Evolutionary conservation across 768 basidiomycete species (phyloP).

Genomic region (Mycena haematopus): DNA sequence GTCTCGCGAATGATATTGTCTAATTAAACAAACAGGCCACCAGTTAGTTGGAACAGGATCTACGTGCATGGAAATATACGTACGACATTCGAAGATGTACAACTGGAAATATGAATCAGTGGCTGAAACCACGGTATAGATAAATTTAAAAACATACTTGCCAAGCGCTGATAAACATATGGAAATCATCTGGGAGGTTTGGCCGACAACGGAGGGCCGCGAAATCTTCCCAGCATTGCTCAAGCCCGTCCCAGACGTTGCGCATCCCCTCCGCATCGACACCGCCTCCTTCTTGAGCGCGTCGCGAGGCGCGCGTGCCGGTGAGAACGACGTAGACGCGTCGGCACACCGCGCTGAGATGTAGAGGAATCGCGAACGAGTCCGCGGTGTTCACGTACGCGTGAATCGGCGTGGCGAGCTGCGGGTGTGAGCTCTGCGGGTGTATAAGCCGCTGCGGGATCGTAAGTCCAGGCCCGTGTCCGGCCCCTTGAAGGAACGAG

Average conservation of each 20-base stretch:
- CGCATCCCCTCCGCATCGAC: constrained; percentile 71
- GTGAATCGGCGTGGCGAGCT: constrained; percentile 43
- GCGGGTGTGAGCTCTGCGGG: constrained; percentile 32
- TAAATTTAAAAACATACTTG: constrained; percentile 57
- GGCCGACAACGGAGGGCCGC: constrained; percentile 56
- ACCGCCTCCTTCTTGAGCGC: constrained; percentile 55
- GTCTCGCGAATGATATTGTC: constrained; percentile 89
- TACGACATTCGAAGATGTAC: constrained; percentile 89
- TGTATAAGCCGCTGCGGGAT: constrained; percentile 28
- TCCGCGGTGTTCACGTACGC: constrained; percentile 62
- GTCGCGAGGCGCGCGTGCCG: constrained; percentile 72
- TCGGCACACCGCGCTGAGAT: constrained; percentile 78
- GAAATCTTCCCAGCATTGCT: constrained; percentile 85
- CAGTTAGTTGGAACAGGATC: constrained; percentile 15
- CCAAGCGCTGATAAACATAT: constrained; percentile 84
- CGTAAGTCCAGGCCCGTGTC: constrained; percentile 10
- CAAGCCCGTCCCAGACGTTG: constrained; percentile 86
- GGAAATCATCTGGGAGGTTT: constrained; percentile 48
- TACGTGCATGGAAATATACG: constrained; percentile 40
- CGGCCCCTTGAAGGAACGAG: constrained; percentile 37
- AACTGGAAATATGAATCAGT: constrained; percentile 53
- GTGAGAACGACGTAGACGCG: constrained; percentile 81
- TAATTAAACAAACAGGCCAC: constrained; percentile 31
- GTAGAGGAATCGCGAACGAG: constrained; percentile 72
- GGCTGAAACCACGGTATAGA: constrained; percentile 19